Base-by-base conservation (phyloP, 2,329 filamentous ascomycete species). In the Aspergillus persii region DNA sequence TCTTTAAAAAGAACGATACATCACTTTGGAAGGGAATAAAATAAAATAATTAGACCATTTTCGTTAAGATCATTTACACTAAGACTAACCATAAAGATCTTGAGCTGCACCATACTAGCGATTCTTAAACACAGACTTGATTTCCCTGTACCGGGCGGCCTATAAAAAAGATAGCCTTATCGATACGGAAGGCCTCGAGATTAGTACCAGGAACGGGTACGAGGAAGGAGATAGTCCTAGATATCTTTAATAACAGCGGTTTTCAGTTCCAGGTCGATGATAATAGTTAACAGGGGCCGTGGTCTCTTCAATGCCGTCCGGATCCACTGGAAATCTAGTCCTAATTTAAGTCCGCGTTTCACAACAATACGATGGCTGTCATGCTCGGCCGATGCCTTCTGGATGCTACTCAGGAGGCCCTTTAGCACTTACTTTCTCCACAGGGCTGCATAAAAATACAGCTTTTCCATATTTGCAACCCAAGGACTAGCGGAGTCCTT, bases 101-200 rank as follows among this genome's bases (percentile, higher is more conserved):
- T 83, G 1, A 90, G 80, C 0, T 84, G 84, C 61, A 90, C 89
- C 1, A 86, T 79, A 0, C 86, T 86, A 0, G 87, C 87, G 8
- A 90, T 74, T 0, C 87, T 86, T 68, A 89, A 86, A 0, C 84
- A 86, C n/a, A 90, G 80, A 15, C 83, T 86, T 0, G 86, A 90
- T 74, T 92, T 92, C 23, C 89, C 89, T 0, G 88, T 91, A 0
- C 89, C 89, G 0, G 89, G 89, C 0, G 89, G 89, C 0, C 91
- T 90, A 66, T 91, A 83, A 66, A 95, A 90, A 0, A 94, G 81
- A 67, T 93, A 94, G 0, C 91, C 91, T 31, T 91, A 78, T 0
- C 91, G 82, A 54, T 93, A 86, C 0, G 90, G 90, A 31, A 94
- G 91, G 0, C 90, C 68, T 26, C 67, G 61, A 50, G 61, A 60